Conservation (phyloP, 129 eudicot species). For the Scalesia atractyloides region DNA sequence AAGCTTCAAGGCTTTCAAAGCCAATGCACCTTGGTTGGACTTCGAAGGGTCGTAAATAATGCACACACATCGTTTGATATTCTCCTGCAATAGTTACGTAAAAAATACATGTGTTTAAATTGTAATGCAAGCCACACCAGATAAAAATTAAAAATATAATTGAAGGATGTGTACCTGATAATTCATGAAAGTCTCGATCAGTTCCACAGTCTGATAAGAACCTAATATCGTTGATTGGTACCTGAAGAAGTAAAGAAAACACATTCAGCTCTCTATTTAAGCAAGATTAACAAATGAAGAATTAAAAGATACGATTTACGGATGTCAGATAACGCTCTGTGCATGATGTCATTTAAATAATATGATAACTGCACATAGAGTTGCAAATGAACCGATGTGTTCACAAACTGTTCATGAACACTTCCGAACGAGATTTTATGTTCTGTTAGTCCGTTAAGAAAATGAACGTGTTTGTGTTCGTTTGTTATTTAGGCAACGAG, state of each 20-base stretch:
- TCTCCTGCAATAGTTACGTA: slow-evolving; percentile 63
- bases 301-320: not conserved
- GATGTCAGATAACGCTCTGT: not conserved
- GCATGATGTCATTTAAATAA: not conserved
- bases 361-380: not conserved
- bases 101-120: not conserved
- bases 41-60: slow-evolving; percentile 96
- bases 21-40: slow-evolving; percentile 92
- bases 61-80: slow-evolving; percentile 95
- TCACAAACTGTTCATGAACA: too few relatives aligned
- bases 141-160: not conserved
- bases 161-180: slow-evolving; percentile 62
- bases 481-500: too few relatives aligned
- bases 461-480: too few relatives aligned
- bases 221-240: slow-evolving; percentile 77
- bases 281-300: not conserved
- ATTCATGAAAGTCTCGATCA: slow-evolving; percentile 97
- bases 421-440: too few relatives aligned
- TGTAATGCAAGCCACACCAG: slow-evolving; percentile 2
- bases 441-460: too few relatives aligned
- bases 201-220: slow-evolving; percentile 88
- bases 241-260: not conserved
- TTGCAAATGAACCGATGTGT: too few relatives aligned
- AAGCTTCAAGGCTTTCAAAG: slow-evolving; percentile 96
- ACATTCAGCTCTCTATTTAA: not conserved